phyloP scores from a whole-genome alignment of 495 filamentous ascomycete genomes.

The Viridothelium virens region DNA sequence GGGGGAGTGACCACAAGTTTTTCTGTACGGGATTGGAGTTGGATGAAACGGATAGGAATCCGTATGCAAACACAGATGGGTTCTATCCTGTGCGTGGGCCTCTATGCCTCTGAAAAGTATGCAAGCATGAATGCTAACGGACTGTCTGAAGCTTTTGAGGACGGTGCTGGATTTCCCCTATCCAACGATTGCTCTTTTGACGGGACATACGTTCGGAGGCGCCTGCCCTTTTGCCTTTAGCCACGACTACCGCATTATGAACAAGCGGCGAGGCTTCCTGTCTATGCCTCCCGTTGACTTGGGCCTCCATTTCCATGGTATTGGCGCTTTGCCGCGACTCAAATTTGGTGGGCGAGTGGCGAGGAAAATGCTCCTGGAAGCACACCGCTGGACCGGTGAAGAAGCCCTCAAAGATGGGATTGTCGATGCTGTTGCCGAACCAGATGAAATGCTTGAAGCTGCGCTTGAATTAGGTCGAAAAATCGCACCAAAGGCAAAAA shows the following conservation, averaged over 20 bases:
- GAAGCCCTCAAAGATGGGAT: constrained; percentile 44
- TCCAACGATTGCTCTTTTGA: constrained; percentile 45
- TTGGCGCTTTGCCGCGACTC: constrained; percentile 42
- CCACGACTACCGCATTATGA: constrained; percentile 49
- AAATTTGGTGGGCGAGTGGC: constrained; percentile 44
- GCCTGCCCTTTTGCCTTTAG: constrained; percentile 43
- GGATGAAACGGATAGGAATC: constrained; percentile 42
- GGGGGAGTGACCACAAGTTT: constrained; percentile 44
- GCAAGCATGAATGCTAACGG: not conserved
- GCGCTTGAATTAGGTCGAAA: constrained; percentile 38
- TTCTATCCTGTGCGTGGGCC: constrained; percentile 34
- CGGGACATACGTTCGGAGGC: constrained; percentile 47
- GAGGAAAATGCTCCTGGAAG: constrained; percentile 46
- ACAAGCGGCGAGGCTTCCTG: constrained; percentile 43
- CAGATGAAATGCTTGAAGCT: constrained; percentile 41
- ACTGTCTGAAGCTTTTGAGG: constrained; percentile 33
- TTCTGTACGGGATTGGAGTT: constrained; percentile 48
- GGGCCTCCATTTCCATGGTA: constrained; percentile 45
- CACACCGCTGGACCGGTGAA: constrained; percentile 44
- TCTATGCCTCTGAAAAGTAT: too few species aligned
- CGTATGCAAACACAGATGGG: constrained; percentile 44
- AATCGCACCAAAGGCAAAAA: constrained; percentile 43
- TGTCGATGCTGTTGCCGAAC: constrained; percentile 43
- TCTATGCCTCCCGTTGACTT: constrained; percentile 46
- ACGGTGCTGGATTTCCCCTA: constrained; percentile 48